Conservation (phyloP, 1,139 yeast species). For the Pneumocystis jirovecii region DNA sequence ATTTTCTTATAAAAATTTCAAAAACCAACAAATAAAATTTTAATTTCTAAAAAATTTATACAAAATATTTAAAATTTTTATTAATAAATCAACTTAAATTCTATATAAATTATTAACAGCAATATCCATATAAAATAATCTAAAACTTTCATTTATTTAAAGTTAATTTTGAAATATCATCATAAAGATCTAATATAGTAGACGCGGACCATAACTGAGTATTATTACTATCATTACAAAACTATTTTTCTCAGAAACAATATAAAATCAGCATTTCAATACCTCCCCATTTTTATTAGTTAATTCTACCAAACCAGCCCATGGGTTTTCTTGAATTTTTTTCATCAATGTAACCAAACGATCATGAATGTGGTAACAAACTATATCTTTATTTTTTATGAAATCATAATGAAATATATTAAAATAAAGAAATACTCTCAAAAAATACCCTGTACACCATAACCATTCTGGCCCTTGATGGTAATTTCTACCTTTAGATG, state of each 20-base stretch:
- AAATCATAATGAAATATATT: constrained; percentile 23
- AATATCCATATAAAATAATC: background rate
- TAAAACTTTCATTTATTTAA: background rate
- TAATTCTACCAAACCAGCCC: constrained; percentile 90
- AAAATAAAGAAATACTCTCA: constrained; percentile 54
- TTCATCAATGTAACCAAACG: constrained; percentile 49
- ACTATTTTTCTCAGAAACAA: background rate
- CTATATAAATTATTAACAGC: background rate
- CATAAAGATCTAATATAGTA: constrained; percentile 65
- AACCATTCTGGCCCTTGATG: constrained; percentile 99
- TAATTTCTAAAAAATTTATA: background rate
- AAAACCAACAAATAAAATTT: background rate
- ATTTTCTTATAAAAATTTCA: background rate
- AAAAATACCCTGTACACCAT: constrained; percentile 77
- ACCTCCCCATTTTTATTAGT: constrained; percentile 72
- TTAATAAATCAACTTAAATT: background rate
- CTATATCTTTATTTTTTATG: constrained; percentile 23
- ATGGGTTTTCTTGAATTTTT: constrained; percentile 60
- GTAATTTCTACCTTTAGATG: constrained; percentile 88
- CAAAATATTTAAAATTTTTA: background rate
- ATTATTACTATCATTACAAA: constrained; percentile 75
- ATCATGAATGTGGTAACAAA: constrained; percentile 32
- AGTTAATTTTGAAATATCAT: constrained; percentile 30
- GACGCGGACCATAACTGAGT: constrained; percentile 95
- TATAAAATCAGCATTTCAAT: background rate